Conservation (phyloP, 2,329 filamentous ascomycete genomes). For the Arthrobotrys entomopaga region DNA sequence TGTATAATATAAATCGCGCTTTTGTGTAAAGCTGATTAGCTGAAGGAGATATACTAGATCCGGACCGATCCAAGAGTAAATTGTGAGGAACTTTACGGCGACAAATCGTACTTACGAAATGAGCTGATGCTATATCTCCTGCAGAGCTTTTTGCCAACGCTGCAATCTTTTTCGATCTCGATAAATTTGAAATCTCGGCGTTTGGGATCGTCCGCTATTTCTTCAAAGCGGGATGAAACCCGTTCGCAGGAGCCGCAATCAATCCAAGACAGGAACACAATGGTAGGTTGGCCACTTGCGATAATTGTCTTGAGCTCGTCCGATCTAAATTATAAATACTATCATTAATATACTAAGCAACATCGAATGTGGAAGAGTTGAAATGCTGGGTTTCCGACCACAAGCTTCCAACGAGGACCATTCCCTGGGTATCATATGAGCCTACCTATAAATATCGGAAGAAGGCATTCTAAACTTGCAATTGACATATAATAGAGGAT, state of each 20-base stretch:
- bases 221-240: slow-evolving; percentile 28
- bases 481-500: background rate
- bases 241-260: slow-evolving; percentile 33
- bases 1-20: slow-evolving; percentile 34
- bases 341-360: background rate
- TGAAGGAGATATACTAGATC: background rate
- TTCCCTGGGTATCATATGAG: background rate
- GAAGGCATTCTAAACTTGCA: background rate
- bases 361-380: no score
- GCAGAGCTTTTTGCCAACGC: slow-evolving; percentile 18
- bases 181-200: slow-evolving; percentile 12
- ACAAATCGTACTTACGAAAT: slow-evolving; percentile 23
- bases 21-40: background rate
- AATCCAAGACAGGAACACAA: slow-evolving; percentile 19
- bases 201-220: slow-evolving; percentile 14
- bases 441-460: background rate
- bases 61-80: no score
- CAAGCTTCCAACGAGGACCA: background rate
- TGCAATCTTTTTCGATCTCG: slow-evolving; percentile 16
- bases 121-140: slow-evolving; percentile 11
- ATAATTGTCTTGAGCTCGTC: slow-evolving; percentile 15
- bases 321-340: background rate
- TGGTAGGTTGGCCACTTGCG: background rate
- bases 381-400: no score
- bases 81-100: no score